A percentile compares a stretch with the other conserved stretches of the same genome.
Evolutionary conservation across 208 protist genomes (phyloP).

Genomic region (Spironucleus salmonicida): DNA sequence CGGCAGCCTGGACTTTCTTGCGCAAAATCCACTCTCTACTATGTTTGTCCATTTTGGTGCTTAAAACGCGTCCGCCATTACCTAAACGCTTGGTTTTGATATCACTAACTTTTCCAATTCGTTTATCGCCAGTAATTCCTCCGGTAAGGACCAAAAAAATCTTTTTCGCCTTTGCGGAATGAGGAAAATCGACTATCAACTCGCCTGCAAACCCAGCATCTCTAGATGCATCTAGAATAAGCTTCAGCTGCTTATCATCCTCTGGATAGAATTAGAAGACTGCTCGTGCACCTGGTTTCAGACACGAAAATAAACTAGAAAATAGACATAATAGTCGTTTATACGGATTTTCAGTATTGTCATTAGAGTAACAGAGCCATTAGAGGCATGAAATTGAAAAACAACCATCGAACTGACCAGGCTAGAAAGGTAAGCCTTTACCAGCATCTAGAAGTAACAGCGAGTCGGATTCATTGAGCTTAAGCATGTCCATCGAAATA

Average conservation of each 20-base stretch:
- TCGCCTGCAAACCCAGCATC: conserved; percentile 86
- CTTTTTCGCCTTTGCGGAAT: conserved; percentile 84
- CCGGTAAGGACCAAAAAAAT: conserved; percentile 57
- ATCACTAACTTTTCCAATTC: not conserved
- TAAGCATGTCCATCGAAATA: conserved; percentile 26
- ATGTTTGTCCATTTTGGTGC: not conserved
- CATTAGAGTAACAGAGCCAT: conserved; percentile 92
- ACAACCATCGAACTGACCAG: conserved; percentile 84
- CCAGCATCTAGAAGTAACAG: conserved; percentile 51
- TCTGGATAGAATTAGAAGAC: conserved; percentile 92
- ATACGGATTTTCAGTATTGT: conserved; percentile 66
- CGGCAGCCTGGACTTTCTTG: not conserved
- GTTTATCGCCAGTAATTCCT: conserved; percentile 10
- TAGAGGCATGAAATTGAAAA: conserved; percentile 89
- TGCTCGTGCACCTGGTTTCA: conserved; percentile 65
- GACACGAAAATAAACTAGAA: conserved; percentile 74
- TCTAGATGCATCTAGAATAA: conserved; percentile 82
- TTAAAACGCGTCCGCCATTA: not conserved
- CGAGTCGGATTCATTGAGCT: conserved; percentile 32
- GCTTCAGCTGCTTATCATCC: conserved; percentile 69
- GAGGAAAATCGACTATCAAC: conserved; percentile 70
- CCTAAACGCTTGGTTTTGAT: not conserved
- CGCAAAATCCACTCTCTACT: conserved; percentile 8
- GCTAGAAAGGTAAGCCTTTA: conserved; percentile 73
- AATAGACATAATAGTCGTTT: conserved; percentile 79